Percentiles rank a stretch among this genome's conserved stretches.
Conservation (phyloP, 2,329 filamentous ascomycete species). For the Penicillium glabrum region DNA sequence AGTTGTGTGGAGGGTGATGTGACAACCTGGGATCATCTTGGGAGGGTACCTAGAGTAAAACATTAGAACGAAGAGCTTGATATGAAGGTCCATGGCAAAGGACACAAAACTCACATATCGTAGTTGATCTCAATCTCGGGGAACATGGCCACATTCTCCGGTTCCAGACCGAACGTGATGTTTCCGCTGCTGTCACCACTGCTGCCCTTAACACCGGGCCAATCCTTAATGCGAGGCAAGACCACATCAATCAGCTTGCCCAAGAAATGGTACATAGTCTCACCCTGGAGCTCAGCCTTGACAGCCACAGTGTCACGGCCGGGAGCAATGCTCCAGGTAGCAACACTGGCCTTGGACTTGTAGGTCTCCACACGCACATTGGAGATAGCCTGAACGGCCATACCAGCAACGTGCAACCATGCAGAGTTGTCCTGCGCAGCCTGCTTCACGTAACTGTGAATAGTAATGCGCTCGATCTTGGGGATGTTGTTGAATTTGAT, state of each 20-base stretch:
- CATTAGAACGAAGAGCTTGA: neutral
- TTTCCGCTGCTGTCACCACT: slow-evolving; percentile 89
- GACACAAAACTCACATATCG: slow-evolving; percentile 65
- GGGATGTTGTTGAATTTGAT: slow-evolving; percentile 83
- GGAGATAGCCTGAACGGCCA: slow-evolving; percentile 81
- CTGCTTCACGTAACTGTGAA: slow-evolving; percentile 73
- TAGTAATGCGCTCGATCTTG: slow-evolving; percentile 73
- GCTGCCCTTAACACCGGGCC: slow-evolving; percentile 72
- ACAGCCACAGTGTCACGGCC: slow-evolving; percentile 69
- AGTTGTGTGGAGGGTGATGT: slow-evolving; percentile 80
- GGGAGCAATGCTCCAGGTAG: slow-evolving; percentile 71
- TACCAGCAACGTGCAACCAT: slow-evolving; percentile 77
- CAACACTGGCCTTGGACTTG: slow-evolving; percentile 67
- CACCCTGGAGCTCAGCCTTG: slow-evolving; percentile 74
- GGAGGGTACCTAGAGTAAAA: slow-evolving; percentile 54
- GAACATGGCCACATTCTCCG: slow-evolving; percentile 77
- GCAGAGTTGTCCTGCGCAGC: slow-evolving; percentile 69
- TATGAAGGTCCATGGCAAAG: neutral
- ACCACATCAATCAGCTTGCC: slow-evolving; percentile 89
- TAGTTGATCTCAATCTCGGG: slow-evolving; percentile 95
- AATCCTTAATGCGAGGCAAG: slow-evolving; percentile 94
- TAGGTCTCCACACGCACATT: slow-evolving; percentile 72
- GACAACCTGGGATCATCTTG: slow-evolving; percentile 80
- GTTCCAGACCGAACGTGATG: slow-evolving; percentile 74
- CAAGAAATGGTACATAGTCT: slow-evolving; percentile 85